These are phyloP conservation scores for Periconia sp. DNA, from an alignment of 2,329 filamentous ascomycete genomes.

Conservation along the genomic window DNA sequence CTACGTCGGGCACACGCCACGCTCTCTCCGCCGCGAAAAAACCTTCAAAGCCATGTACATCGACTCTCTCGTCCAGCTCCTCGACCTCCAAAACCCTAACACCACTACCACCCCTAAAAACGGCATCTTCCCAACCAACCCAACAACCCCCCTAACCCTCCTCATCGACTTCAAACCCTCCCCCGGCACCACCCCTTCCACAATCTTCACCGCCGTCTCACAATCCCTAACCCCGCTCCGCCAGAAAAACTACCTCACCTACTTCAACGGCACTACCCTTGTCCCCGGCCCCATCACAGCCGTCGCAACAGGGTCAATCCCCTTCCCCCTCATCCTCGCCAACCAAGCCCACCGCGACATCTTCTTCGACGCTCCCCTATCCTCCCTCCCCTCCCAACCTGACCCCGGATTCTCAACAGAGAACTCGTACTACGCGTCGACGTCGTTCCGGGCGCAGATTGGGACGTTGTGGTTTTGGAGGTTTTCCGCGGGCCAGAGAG, in stretches of 20 bases:
- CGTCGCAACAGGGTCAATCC: slow-evolving; percentile 57
- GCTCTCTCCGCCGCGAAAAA: slow-evolving; percentile 38
- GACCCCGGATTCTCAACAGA: not conserved
- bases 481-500: slow-evolving; percentile 50
- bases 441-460: slow-evolving; percentile 57
- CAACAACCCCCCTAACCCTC: slow-evolving; percentile 53
- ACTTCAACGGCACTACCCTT: slow-evolving; percentile 51
- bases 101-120: slow-evolving; percentile 28
- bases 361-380: slow-evolving; percentile 58
- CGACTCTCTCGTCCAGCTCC: slow-evolving; percentile 52
- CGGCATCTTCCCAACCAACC: slow-evolving; percentile 55
- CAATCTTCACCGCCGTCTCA: slow-evolving; percentile 40
- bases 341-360: slow-evolving; percentile 55
- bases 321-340: slow-evolving; percentile 50
- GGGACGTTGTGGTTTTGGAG: slow-evolving; percentile 54
- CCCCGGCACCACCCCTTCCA: slow-evolving; percentile 35
- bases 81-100: slow-evolving; percentile 52
- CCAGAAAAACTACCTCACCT: slow-evolving; percentile 52
- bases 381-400: not conserved
- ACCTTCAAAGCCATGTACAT: slow-evolving; percentile 58
- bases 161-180: slow-evolving; percentile 53
- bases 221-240: slow-evolving; percentile 52
- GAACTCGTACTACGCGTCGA: slow-evolving; percentile 69
- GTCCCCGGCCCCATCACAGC: slow-evolving; percentile 52
- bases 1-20: slow-evolving; percentile 56